Base-by-base conservation (phyloP, 1,284 basidiomycete species). In the Fistulina hepatica region DNA sequence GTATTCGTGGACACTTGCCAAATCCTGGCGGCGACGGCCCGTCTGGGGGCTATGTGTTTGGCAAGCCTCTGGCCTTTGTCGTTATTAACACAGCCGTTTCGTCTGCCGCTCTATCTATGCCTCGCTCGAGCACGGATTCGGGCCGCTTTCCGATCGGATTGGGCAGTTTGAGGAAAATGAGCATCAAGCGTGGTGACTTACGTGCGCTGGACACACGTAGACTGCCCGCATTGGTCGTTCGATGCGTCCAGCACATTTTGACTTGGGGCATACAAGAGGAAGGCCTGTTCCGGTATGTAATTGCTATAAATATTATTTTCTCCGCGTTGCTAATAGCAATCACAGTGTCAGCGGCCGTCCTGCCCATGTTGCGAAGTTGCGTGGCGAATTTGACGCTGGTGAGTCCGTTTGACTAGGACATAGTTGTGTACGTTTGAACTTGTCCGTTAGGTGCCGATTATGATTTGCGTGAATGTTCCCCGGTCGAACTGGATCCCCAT, bases 401-500 rank as follows among this genome's bases (percentile, higher is more conserved):
- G 44, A 47, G 74, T 52, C 9, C 21, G 27, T 46, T 38, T 16
- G n/a, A n/a, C n/a, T n/a, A n/a, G n/a, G n/a, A n/a, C n/a, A n/a
- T n/a, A 34, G 36, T 37, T 39, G 30, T 39, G 24, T 25, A 9
- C 45, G 20, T 39, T 37, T 49, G 34, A 46, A 32, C 42, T 32
- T 28, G 37, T 20, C 48, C 51, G 34, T 36, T 46, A 79, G 86
- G 90, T 38, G 81, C 79, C 35, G 90, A 94, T 59, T 85, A 80
- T 50, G 80, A 90, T 52, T 71, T 94, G 60, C 60, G 65, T 20
- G 70, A 74, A 45, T 81, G 76, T 48, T 71, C 73, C 33, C 85
- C 86, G 17, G 75, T 81, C 12, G 88, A 93, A 50, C 61, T 94
- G 21, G 90, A 94, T 54, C 90, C 90, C 24, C 89, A 94, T 53